Evolutionary conservation across 2,329 filamentous ascomycete species (phyloP).

Genomic region (Ceratocystis cubensis): DNA sequence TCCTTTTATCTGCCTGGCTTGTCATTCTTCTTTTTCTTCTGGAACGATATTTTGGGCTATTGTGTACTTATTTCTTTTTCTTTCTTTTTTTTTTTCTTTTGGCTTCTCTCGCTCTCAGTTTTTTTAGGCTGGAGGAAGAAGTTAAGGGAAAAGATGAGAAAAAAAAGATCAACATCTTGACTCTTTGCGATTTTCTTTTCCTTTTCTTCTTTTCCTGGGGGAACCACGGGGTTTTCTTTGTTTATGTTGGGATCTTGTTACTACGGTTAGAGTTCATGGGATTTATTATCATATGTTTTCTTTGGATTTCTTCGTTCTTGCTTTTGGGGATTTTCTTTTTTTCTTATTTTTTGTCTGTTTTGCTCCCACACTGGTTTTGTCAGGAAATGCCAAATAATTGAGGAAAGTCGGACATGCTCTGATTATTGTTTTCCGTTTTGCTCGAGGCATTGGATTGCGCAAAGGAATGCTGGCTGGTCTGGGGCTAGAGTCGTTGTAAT

Average conservation of each 20-base stretch:
- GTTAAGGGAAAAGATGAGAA: not conserved
- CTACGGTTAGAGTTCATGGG: conserved; percentile 6
- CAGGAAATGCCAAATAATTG: not conserved
- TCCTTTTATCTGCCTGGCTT: conserved; percentile 8
- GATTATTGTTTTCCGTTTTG: not conserved
- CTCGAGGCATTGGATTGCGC: not conserved
- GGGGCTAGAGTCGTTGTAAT: not conserved
- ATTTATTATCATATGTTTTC: conserved; percentile 8
- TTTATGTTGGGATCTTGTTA: conserved; percentile 3
- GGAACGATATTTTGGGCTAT: not conserved
- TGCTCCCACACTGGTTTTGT: not conserved
- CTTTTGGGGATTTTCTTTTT: not conserved
- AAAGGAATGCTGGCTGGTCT: not conserved
- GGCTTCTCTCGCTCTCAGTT: not conserved
- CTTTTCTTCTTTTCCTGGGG: conserved; percentile 1
- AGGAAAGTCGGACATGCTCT: not conserved
- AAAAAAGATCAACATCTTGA: not conserved
- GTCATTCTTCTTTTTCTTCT: not conserved
- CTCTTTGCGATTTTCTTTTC: not conserved
- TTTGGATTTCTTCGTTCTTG: not conserved
- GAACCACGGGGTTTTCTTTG: not conserved
- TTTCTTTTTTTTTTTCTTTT: not conserved
- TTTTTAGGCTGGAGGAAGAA: not conserved
- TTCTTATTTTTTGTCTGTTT: not conserved
- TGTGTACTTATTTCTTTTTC: not conserved